phyloP scores from a whole-genome alignment of 2,329 filamentous ascomycete species.

The Lecanicillium sp. region DNA sequence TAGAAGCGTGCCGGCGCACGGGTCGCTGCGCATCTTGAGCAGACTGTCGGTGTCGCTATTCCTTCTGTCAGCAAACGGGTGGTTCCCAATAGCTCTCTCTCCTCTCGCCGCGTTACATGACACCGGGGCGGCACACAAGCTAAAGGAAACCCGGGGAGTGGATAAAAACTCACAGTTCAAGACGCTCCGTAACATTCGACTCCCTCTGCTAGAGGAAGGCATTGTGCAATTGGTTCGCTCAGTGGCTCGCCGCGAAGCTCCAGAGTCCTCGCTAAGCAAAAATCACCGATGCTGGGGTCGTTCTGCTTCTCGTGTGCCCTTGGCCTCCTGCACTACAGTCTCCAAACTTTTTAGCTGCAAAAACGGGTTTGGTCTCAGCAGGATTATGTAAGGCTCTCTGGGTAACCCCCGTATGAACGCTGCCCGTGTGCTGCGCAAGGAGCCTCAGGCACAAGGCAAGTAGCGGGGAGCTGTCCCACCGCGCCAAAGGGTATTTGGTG shows the following conservation, averaged over 20 bases:
- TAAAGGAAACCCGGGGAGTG: no score
- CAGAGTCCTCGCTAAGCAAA: slow-evolving; percentile 9
- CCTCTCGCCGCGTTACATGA: no score
- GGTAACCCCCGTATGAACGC: no score
- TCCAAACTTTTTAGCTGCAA: no score
- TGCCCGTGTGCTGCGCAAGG: no score
- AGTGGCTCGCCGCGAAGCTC: slow-evolving; percentile 19
- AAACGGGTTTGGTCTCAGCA: no score
- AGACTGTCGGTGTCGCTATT: slow-evolving; percentile 21
- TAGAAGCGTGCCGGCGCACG: slow-evolving; percentile 25
- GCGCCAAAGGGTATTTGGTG: no score
- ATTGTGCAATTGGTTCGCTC: not conserved
- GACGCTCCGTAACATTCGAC: slow-evolving; percentile 39
- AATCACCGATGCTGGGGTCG: slow-evolving; percentile 16
- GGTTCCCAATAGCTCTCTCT: not conserved
- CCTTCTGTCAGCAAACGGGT: not conserved
- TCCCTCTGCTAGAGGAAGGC: slow-evolving; percentile 9
- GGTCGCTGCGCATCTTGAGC: slow-evolving; percentile 30
- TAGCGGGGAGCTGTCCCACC: no score
- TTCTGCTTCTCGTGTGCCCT: not conserved
- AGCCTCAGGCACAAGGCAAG: no score
- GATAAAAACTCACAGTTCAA: slow-evolving; percentile 38
- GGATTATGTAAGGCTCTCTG: no score
- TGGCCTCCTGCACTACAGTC: no score
- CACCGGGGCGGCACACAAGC: no score